Conservation (phyloP, 2,329 filamentous ascomycete genomes). For the Hypoxylon sp. region DNA sequence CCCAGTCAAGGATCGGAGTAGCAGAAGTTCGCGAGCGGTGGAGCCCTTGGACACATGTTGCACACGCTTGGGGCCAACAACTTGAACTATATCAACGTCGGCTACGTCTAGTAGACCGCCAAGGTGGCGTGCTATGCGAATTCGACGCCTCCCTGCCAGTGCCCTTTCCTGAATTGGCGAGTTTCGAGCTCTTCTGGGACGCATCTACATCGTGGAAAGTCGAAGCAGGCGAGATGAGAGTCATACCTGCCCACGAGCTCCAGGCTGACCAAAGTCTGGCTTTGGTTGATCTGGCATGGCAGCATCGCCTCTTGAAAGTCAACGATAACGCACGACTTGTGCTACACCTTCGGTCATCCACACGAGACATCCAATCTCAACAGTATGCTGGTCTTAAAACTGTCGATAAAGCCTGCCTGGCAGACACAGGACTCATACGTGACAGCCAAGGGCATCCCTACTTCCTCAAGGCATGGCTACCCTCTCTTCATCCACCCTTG, state of each 20-base stretch:
- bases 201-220: constrained; percentile 53
- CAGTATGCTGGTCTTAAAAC: constrained; percentile 37
- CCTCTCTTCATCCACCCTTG: constrained; percentile 53
- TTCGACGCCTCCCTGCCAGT: constrained; percentile 61
- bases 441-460: constrained; percentile 54
- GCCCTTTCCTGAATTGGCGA: constrained; percentile 52
- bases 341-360: constrained; percentile 55
- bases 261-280: constrained; percentile 58
- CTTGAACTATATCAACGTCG: constrained; percentile 50
- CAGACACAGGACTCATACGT: constrained; percentile 55
- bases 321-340: constrained; percentile 55
- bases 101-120: constrained; percentile 52
- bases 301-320: constrained; percentile 57
- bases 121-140: constrained; percentile 49
- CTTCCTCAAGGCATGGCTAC: constrained; percentile 56
- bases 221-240: constrained; percentile 45
- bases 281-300: constrained; percentile 61
- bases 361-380: constrained; percentile 40
- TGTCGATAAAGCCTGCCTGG: constrained; percentile 42
- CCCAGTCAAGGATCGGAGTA: constrained; percentile 54
- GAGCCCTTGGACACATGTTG: constrained; percentile 62
- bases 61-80: constrained; percentile 56
- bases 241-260: constrained; percentile 19
- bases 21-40: constrained; percentile 54
- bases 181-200: constrained; percentile 58